Percentiles rank a stretch among this genome's conserved stretches.
Evolutionary conservation across 2,329 filamentous ascomycete genomes (phyloP).

Genomic region (Neobulgaria alba): DNA sequence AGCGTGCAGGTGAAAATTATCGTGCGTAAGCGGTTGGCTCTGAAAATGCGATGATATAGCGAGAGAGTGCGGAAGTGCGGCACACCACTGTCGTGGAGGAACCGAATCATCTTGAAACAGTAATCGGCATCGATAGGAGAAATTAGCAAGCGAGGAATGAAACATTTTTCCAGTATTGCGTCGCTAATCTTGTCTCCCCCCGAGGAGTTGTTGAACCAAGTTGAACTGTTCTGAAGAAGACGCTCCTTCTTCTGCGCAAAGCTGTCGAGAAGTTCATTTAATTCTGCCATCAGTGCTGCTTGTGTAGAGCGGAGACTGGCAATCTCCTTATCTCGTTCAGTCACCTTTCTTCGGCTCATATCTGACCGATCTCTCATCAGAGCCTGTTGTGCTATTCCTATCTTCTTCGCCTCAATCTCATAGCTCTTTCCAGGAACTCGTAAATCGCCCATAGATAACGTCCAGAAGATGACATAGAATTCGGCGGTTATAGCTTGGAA

Average conservation of each 20-base stretch:
- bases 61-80: conserved; percentile 82
- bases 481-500: conserved; percentile 66
- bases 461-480: conserved; percentile 91
- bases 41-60: conserved; percentile 77
- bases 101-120: conserved; percentile 76
- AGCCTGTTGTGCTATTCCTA: conserved; percentile 39
- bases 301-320: conserved; percentile 60
- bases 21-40: conserved; percentile 67
- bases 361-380: conserved; percentile 66
- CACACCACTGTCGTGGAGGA: conserved; percentile 75
- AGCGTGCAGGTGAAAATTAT: conserved; percentile 86
- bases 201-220: conserved; percentile 64
- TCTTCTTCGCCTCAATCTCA: conserved; percentile 46
- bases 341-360: conserved; percentile 55
- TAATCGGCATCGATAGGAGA: conserved; percentile 86
- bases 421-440: conserved; percentile 71
- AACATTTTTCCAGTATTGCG: conserved; percentile 77
- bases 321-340: conserved; percentile 61
- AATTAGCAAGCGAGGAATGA: conserved; percentile 78
- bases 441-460: conserved; percentile 74
- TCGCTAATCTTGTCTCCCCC: conserved; percentile 63
- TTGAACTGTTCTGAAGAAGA: conserved; percentile 64
- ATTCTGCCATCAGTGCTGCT: conserved; percentile 63
- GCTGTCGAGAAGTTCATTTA: conserved; percentile 58
- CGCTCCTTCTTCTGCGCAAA: conserved; percentile 60